Evolutionary conservation across 1,284 basidiomycete genomes (phyloP).

Genomic region (Peniophora sp.): DNA sequence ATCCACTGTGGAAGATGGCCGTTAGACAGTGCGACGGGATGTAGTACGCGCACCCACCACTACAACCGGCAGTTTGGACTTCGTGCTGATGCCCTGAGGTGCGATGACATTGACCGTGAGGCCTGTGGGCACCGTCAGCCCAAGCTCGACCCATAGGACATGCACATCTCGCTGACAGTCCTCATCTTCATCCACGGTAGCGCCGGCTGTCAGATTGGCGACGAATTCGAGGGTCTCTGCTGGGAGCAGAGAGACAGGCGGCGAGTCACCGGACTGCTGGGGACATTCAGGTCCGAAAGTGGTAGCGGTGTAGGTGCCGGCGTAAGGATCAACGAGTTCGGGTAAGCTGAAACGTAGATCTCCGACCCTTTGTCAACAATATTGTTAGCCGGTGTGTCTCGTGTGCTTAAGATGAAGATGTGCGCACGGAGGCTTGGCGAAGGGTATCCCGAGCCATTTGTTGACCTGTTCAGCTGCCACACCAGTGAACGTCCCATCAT

Average conservation of each 20-base stretch:
- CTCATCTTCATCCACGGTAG: background rate
- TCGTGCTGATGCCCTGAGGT: background rate
- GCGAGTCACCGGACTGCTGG: constrained; percentile 1
- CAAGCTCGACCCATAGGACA: too few species aligned
- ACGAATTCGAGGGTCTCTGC: background rate
- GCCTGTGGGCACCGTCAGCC: background rate
- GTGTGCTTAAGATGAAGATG: background rate
- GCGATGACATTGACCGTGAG: background rate
- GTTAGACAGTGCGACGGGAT: background rate
- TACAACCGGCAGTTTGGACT: background rate
- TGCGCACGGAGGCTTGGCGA: constrained; percentile 34
- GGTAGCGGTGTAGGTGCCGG: constrained; percentile 1
- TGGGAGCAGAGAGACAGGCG: background rate
- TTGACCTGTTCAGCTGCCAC: constrained; percentile 14
- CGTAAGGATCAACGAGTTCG: background rate
- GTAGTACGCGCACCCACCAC: background rate
- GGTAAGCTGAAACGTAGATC: constrained; percentile 4
- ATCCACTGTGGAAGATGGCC: constrained; percentile 9
- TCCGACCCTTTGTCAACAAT: background rate
- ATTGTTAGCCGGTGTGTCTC: background rate
- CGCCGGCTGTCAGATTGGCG: background rate
- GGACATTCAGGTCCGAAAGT: constrained; percentile 1
- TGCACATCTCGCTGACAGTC: background rate
- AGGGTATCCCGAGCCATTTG: constrained; percentile 48
- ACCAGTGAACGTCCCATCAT: constrained; percentile 13